Base-by-base conservation (phyloP, 2,329 filamentous ascomycete species). In the Chaetomium strumarium region DNA sequence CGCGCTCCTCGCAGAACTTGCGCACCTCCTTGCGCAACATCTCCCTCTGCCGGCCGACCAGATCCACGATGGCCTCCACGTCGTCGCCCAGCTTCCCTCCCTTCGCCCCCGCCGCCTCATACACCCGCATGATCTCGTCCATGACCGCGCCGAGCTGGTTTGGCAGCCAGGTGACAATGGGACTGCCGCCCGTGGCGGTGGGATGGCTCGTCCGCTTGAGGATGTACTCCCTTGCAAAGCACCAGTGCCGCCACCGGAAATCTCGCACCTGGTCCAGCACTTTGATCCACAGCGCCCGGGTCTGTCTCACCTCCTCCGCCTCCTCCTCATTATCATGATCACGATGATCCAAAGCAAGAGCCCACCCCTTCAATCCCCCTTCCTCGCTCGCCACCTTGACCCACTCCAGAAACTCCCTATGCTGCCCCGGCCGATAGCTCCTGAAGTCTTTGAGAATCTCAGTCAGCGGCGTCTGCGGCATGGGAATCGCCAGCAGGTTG, bases 391-490 rank as follows among this genome's bases (percentile, higher is more conserved):
- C 71, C 49, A 71, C 69, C 55, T 77, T 71, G 19, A 96, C 86
- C 64, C 84, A 85, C 56, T 82, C 79, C 33, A 97, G 77, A 68
- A 96, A 96, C 59, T 85, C 81, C 39, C 90, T 84, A 68, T 97
- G 92, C 63, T 95, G 92, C 49, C 86, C 87, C 3, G 92, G 92
- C 0, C 92, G 81, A 70, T 96, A 96, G 65, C 86, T 78, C 57
- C 91, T 81, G 75, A 97, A 97, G 68, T 96, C 92, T 58, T 83
- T 76, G 17, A 96, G 78, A 66, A 96, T 96, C 51, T 86, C 83
- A 0, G 91, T 96, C 42, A 96, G 81, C 0, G 92, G 92, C 5
- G 90, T 96, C 49, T 83, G 74, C 1, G 92, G 92, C 90, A 96
- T 95, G 57, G 83, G 77, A 41, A 96, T 84, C 67, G 93, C 81